These are phyloP conservation scores for Kuraishia cidri DNA, from an alignment of 805 yeast species.

Conservation along the genomic window DNA sequence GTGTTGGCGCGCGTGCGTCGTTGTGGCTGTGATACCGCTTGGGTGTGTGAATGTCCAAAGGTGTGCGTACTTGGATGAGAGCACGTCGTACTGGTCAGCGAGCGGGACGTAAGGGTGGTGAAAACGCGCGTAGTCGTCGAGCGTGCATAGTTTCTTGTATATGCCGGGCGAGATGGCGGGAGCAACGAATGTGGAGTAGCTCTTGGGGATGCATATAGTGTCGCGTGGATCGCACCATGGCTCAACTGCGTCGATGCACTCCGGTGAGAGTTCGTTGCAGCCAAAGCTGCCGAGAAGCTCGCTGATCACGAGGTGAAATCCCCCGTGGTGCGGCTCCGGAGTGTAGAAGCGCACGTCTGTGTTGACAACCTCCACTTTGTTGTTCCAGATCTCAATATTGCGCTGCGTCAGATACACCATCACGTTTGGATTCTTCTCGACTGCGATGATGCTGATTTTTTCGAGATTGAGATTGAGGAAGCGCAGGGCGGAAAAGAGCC, in stretches of 20 bases:
- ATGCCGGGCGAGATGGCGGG: slow-evolving; percentile 60
- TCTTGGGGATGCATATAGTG: slow-evolving; percentile 47
- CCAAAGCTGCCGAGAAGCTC: slow-evolving; percentile 90
- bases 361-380: slow-evolving; percentile 37
- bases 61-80: slow-evolving; percentile 37
- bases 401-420: slow-evolving; percentile 36
- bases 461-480: slow-evolving; percentile 15
- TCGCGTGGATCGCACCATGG: slow-evolving; percentile 18
- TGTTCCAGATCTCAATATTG: slow-evolving; percentile 44
- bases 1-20: slow-evolving; percentile 4
- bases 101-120: slow-evolving; percentile 19
- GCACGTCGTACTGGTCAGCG: slow-evolving; percentile 23
- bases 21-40: slow-evolving; percentile 1
- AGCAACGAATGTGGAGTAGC: slow-evolving; percentile 49
- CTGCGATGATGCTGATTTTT: slow-evolving; percentile 35
- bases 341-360: slow-evolving; percentile 53
- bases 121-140: slow-evolving; percentile 6
- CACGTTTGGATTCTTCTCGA: slow-evolving; percentile 70
- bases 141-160: slow-evolving; percentile 21
- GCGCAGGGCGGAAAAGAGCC: slow-evolving; percentile 31
- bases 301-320: slow-evolving; percentile 56
- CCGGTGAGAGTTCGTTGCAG: slow-evolving; percentile 87
- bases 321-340: slow-evolving; percentile 12
- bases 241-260: slow-evolving; percentile 42
- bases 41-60: slow-evolving; percentile 64